Conservation (phyloP, 768 basidiomycete genomes). For the Auriscalpium orientale region DNA sequence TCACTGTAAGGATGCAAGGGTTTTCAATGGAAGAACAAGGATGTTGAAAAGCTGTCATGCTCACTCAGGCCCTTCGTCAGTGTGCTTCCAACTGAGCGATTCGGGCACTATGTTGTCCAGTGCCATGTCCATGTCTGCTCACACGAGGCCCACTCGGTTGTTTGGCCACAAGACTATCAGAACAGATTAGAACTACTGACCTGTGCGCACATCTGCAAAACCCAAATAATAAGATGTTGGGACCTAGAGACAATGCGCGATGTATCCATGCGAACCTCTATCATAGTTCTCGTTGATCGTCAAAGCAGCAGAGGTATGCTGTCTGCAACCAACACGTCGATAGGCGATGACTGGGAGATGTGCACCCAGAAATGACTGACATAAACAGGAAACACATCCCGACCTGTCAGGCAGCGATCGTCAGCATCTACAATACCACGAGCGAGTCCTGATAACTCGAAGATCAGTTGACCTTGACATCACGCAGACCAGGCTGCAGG, state of each 20-base stretch:
- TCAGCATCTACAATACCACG: no score
- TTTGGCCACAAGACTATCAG: slow-evolving; percentile 2
- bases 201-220: slow-evolving; percentile 36
- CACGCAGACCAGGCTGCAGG: slow-evolving; percentile 61
- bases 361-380: slow-evolving; percentile 31
- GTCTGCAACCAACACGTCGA: slow-evolving; percentile 30
- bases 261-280: slow-evolving; percentile 39
- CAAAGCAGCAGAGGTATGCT: slow-evolving; percentile 73
- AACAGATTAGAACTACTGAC: slow-evolving; percentile 17
- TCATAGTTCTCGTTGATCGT: slow-evolving; percentile 91
- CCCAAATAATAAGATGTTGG: background rate
- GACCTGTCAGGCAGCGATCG: slow-evolving; percentile 33
- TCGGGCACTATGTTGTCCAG: slow-evolving; percentile 87
- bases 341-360: background rate
- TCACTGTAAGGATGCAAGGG: slow-evolving; percentile 3
- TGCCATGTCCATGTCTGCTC: slow-evolving; percentile 89
- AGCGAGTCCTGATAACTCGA: no score
- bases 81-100: slow-evolving; percentile 72
- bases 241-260: background rate
- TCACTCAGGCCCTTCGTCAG: slow-evolving; percentile 89
- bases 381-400: slow-evolving; percentile 90
- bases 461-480: slow-evolving; percentile 42
- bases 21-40: slow-evolving; percentile 19
- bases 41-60: slow-evolving; percentile 16
- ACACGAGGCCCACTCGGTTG: slow-evolving; percentile 19